A percentile compares a stretch with the other conserved stretches of the same genome.
Evolutionary conservation across 2,329 filamentous ascomycete genomes (phyloP).

Genomic region (Colletotrichum sp.): DNA sequence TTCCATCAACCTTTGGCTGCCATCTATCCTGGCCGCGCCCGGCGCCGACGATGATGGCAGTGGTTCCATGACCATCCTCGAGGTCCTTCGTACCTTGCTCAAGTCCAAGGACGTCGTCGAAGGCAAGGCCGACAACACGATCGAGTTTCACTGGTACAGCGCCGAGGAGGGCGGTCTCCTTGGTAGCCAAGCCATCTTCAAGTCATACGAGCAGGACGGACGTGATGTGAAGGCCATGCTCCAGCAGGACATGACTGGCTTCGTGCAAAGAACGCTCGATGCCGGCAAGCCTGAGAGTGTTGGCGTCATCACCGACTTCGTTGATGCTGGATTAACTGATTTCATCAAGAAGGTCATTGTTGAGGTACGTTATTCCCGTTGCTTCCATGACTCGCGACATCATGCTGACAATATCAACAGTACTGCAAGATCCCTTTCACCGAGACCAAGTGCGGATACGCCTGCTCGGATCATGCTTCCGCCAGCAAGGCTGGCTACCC

Average conservation of each 20-base stretch:
- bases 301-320: constrained; percentile 91
- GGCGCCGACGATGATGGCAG: constrained; percentile 96
- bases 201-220: constrained; percentile 73
- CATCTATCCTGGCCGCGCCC: constrained; percentile 81
- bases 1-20: constrained; percentile 91
- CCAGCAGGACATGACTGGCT: constrained; percentile 98
- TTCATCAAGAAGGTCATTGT: constrained; percentile 92
- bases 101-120: constrained; percentile 71
- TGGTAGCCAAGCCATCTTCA: constrained; percentile 89
- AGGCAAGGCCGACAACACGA: constrained; percentile 79
- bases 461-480: constrained; percentile 77
- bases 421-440: constrained; percentile 91
- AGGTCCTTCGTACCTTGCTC: constrained; percentile 84
- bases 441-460: constrained; percentile 88
- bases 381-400: constrained; percentile 21
- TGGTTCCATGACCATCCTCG: constrained; percentile 92
- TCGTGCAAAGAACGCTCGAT: constrained; percentile 80
- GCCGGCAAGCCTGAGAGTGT: constrained; percentile 84
- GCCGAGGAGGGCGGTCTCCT: constrained; percentile 89
- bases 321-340: constrained; percentile 79
- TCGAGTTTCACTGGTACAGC: constrained; percentile 97
- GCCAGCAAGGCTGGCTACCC: constrained; percentile 78
- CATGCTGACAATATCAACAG: constrained; percentile 34
- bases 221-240: constrained; percentile 93
- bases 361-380: constrained; percentile 46